Evolutionary conservation across 2,329 filamentous ascomycete species (phyloP).

Genomic region (Verticillium zaregamsianum): DNA sequence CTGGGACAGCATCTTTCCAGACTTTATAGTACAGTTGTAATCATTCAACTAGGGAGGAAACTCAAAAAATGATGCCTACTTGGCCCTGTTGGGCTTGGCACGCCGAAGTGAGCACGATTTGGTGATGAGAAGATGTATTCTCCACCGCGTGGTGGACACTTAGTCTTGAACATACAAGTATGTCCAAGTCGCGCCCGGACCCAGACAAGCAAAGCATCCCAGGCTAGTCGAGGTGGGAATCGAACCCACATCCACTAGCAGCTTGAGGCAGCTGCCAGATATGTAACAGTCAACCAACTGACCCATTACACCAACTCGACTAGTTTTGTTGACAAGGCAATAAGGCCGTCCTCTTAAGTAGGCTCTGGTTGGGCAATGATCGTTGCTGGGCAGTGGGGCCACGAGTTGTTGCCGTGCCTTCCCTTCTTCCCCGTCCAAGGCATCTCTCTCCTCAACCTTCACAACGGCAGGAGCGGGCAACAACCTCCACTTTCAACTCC

Average conservation of each 20-base stretch:
- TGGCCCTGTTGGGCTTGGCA: not conserved
- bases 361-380: not conserved
- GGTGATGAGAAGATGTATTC: not conserved
- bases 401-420: not conserved
- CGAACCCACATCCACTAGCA: not conserved
- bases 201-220: not conserved
- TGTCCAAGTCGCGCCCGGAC: not conserved
- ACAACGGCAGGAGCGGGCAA: too few species aligned
- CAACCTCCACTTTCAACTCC: too few species aligned
- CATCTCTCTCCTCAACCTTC: not conserved
- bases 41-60: not conserved
- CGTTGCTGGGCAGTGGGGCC: too few species aligned
- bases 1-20: too few species aligned
- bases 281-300: not conserved
- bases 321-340: not conserved
- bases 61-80: not conserved
- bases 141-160: not conserved
- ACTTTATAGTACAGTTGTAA: not conserved
- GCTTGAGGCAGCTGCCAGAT: not conserved
- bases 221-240: not conserved
- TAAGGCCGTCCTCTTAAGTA: not conserved
- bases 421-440: not conserved
- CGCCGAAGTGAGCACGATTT: not conserved
- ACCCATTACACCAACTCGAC: not conserved
- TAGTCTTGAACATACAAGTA: not conserved